Evolutionary conservation across 805 yeast genomes (phyloP), one percentile per base, ranked within the genome.

Genomic region (Wickerhamiella vanderwaltii): DNA sequence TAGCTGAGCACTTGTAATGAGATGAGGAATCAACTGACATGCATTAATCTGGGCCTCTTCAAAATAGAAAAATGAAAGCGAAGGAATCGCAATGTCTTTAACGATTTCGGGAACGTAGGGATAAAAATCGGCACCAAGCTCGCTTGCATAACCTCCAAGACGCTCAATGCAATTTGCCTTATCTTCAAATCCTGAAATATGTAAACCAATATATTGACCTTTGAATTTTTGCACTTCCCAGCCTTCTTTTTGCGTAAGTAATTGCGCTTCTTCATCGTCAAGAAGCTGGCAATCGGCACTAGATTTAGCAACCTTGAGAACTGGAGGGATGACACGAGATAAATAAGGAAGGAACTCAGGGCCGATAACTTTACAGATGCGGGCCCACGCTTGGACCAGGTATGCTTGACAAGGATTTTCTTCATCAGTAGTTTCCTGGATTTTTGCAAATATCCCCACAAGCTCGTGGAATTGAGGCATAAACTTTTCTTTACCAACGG

Each of bases 31-130:
- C 4, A 87, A 71, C 47, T 78, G 72, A 2, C 95, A 87, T 35
- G 95, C 86, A n/a, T 88, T 74, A 20, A 81, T 84, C 51, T 97
- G 75, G 5, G 88, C 97, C 29, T 93, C 95, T 59, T 86, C 95
- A 58, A 86, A 95, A 54, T 87, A 71, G 57, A 83, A 86, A 58
- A 88, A 91, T 56, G 79, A 91, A 43, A 91, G 68, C 3, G 94
- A 85, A 5, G 97, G 97, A 22, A 86, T 65, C 7, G 85, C 80
- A 50, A 91, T 76, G 29, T 82, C 91, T 35, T 67, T 69, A 41
- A 85, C 72, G 47, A 87, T 74, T 54, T 81, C 87, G 34, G 71
- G 71, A 15, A 84, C 91, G 65, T 81, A 88, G 6, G 84, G 87
- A 51, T 73, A 79, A 60, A 91, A 91, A 42, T 73, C 79, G 18